Conservation (phyloP, 495 filamentous ascomycete genomes). For the Aspergillus homomorphus region DNA sequence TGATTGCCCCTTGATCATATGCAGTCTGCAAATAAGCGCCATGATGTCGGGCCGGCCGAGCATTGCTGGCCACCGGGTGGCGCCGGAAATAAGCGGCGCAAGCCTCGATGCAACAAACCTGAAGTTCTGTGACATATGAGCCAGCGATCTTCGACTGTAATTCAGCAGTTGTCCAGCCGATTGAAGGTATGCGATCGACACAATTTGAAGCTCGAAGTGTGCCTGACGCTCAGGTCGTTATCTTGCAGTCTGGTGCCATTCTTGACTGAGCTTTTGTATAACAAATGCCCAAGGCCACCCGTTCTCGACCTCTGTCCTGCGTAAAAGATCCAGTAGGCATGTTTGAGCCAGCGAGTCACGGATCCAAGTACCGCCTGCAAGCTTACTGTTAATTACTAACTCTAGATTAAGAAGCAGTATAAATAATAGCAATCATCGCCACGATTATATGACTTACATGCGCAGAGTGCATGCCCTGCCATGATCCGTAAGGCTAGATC, state of each 20-base stretch:
- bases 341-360: slow-evolving; percentile 21
- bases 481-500: slow-evolving; percentile 39
- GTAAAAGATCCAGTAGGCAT: slow-evolving; percentile 23
- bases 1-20: neutral
- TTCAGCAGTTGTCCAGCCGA: neutral
- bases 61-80: neutral
- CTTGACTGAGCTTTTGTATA: slow-evolving; percentile 16
- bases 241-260: slow-evolving; percentile 18
- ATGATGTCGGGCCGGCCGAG: neutral
- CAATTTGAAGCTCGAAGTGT: neutral
- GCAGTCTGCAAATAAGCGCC: too few relatives aligned
- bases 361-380: slow-evolving; percentile 36
- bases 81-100: neutral
- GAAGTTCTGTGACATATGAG: neutral
- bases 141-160: neutral
- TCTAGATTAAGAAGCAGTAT: neutral
- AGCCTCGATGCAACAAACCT: neutral
- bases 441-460: slow-evolving; percentile 24
- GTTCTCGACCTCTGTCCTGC: slow-evolving; percentile 24
- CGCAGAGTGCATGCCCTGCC: slow-evolving; percentile 40
- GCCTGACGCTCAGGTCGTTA: neutral
- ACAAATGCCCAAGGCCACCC: slow-evolving; percentile 28
- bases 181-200: neutral
- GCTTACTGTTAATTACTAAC: slow-evolving; percentile 6
- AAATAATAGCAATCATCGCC: neutral